Conservation (phyloP, 345 rosid genomes). For the Rubroshorea leprosula region DNA sequence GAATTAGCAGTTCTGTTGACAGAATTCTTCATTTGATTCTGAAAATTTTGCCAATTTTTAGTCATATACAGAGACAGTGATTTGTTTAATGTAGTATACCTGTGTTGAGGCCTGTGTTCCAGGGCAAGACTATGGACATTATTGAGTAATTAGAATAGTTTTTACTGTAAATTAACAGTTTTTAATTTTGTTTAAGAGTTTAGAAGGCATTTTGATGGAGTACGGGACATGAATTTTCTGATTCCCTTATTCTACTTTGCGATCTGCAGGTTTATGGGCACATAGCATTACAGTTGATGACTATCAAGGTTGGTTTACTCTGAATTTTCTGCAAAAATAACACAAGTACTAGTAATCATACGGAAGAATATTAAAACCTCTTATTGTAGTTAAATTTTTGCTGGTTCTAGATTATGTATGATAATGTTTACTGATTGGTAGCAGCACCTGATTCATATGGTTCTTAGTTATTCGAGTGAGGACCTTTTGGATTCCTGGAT, state of each 20-base stretch:
- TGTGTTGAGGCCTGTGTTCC: too few relatives aligned
- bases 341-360: background rate
- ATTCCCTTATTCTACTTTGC: background rate
- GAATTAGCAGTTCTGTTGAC: background rate
- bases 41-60: background rate
- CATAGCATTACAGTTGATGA: conserved; percentile 69
- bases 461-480: too few relatives aligned
- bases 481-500: too few relatives aligned
- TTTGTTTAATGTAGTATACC: too few relatives aligned
- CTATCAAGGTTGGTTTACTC: conserved; percentile 66
- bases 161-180: background rate
- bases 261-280: conserved; percentile 57
- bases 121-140: background rate
- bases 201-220: background rate
- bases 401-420: background rate
- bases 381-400: background rate
- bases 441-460: too few relatives aligned
- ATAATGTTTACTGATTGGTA: too few relatives aligned
- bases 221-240: background rate
- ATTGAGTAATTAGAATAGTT: background rate
- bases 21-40: background rate
- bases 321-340: conserved; percentile 4
- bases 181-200: too few relatives aligned
- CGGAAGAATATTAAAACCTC: background rate
- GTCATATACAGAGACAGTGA: background rate